Evolutionary conservation across 2,329 filamentous ascomycete genomes (phyloP).

Genomic region (Botryotinia globosa): DNA sequence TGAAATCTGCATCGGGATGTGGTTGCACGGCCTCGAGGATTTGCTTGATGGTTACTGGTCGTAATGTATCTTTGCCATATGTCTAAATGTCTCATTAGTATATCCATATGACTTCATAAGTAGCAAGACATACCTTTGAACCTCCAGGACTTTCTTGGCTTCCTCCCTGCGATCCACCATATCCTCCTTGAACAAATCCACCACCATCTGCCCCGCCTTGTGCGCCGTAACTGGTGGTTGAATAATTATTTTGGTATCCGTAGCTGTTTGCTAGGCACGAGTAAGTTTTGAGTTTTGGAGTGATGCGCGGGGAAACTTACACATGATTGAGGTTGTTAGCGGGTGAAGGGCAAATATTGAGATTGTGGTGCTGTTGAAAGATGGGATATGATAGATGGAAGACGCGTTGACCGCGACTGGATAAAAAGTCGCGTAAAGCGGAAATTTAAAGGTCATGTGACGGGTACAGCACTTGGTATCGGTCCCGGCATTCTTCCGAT

Average conservation of each 20-base stretch:
- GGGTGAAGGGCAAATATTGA: background rate
- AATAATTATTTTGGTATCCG: conserved; percentile 34
- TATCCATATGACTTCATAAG: background rate
- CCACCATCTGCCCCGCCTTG: conserved; percentile 59
- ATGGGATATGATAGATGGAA: conserved; percentile 3
- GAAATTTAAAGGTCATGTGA: conserved; percentile 7
- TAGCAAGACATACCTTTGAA: conserved; percentile 43
- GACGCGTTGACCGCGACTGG: conserved; percentile 16
- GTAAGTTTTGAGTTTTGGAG: background rate
- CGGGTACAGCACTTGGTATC: background rate
- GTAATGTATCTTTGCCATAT: conserved; percentile 79
- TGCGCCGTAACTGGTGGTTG: conserved; percentile 43
- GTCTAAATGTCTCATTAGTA: conserved; percentile 20
- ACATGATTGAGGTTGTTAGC: background rate
- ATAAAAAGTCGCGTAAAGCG: conserved; percentile 16
- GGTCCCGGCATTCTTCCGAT: background rate
- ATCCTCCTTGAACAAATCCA: conserved; percentile 50
- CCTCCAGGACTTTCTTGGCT: conserved; percentile 50
- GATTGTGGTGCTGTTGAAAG: background rate
- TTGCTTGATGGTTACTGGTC: conserved; percentile 95
- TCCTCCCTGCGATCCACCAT: conserved; percentile 56
- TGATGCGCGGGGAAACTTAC: background rate
- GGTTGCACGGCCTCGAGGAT: conserved; percentile 77
- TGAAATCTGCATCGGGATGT: conserved; percentile 73
- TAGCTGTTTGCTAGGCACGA: conserved; percentile 25